A percentile compares a stretch with the other conserved stretches of the same genome.
These are phyloP conservation scores for Ceratocystis colombiana DNA, from an alignment of 2,329 filamentous ascomycete genomes.

Conservation along the genomic window DNA sequence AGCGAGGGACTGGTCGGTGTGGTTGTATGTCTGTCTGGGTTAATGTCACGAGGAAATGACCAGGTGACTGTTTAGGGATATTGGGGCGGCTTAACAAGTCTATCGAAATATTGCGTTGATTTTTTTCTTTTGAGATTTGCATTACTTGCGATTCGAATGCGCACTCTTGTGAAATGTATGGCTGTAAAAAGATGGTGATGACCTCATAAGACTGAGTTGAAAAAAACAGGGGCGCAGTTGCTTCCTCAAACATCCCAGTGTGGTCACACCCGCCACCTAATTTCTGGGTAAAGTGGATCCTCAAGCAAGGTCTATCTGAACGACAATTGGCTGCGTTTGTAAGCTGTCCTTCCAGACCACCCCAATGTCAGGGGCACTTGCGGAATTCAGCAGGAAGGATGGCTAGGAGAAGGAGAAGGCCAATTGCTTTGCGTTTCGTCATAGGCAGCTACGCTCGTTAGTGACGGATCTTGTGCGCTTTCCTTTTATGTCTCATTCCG, in stretches of 20 bases:
- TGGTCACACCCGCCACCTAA: slow-evolving; percentile 6
- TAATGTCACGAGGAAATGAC: slow-evolving; percentile 9
- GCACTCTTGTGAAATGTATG: background rate
- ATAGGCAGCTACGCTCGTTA: slow-evolving; percentile 8
- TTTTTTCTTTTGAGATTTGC: slow-evolving; percentile 1
- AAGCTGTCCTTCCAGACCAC: background rate
- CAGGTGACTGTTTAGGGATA: background rate
- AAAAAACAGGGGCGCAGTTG: background rate
- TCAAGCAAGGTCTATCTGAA: background rate
- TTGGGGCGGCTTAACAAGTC: slow-evolving; percentile 6
- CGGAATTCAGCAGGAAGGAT: slow-evolving; percentile 2
- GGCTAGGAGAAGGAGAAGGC: background rate
- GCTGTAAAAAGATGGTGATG: background rate
- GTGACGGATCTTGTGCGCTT: background rate
- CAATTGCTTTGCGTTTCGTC: slow-evolving; percentile 4
- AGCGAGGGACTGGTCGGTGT: background rate
- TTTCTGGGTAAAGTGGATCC: background rate
- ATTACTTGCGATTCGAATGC: background rate
- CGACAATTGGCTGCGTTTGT: slow-evolving; percentile 4
- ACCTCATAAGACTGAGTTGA: background rate
- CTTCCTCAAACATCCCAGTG: background rate
- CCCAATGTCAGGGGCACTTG: background rate
- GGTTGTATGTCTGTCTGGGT: background rate
- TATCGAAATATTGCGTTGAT: background rate
- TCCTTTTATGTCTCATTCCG: slow-evolving; percentile 12